A percentile compares a stretch with the other conserved stretches of the same genome.
Conservation (phyloP, 805 yeast species). For the Zygosaccharomyces rouxii region DNA sequence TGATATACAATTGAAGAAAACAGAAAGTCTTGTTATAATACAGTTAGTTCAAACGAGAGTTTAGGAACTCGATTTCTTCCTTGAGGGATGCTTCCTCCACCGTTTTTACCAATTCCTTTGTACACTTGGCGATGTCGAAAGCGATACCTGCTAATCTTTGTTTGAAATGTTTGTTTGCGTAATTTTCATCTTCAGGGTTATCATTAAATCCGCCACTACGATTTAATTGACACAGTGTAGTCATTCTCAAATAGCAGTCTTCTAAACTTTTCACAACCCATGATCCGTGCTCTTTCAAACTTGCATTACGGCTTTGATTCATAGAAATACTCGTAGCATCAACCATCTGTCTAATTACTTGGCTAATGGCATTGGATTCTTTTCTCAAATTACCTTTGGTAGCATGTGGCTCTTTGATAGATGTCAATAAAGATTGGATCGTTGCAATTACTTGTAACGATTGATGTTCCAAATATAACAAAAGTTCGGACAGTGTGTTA, state of each 20-base stretch:
- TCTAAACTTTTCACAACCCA: slow-evolving; percentile 85
- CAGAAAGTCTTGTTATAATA: slow-evolving; percentile 1
- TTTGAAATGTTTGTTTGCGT: slow-evolving; percentile 83
- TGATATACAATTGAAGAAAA: neutral
- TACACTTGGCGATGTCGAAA: slow-evolving; percentile 93
- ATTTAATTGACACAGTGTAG: slow-evolving; percentile 50
- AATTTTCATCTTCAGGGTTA: slow-evolving; percentile 47
- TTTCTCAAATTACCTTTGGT: slow-evolving; percentile 68
- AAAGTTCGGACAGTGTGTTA: slow-evolving; percentile 76
- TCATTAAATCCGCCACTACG: slow-evolving; percentile 32
- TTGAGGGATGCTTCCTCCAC: slow-evolving; percentile 91
- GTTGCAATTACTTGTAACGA: slow-evolving; percentile 88
- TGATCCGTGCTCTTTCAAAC: slow-evolving; percentile 81
- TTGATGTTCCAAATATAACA: slow-evolving; percentile 85
- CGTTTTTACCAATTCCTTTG: slow-evolving; percentile 91
- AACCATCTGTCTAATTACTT: slow-evolving; percentile 79
- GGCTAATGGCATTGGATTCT: slow-evolving; percentile 71
- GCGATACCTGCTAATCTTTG: slow-evolving; percentile 95
- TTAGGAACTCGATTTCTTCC: slow-evolving; percentile 78
- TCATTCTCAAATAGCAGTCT: slow-evolving; percentile 84
- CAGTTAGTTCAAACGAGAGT: slow-evolving; percentile 47
- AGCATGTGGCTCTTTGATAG: slow-evolving; percentile 72
- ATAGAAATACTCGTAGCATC: slow-evolving; percentile 83
- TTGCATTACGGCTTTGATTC: slow-evolving; percentile 81
- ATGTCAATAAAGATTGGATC: slow-evolving; percentile 72